Percentiles rank a stretch among this genome's conserved stretches.
These are phyloP conservation scores for Malbranchea zuffiana DNA, from an alignment of 2,329 filamentous ascomycete species.

Conservation along the genomic window DNA sequence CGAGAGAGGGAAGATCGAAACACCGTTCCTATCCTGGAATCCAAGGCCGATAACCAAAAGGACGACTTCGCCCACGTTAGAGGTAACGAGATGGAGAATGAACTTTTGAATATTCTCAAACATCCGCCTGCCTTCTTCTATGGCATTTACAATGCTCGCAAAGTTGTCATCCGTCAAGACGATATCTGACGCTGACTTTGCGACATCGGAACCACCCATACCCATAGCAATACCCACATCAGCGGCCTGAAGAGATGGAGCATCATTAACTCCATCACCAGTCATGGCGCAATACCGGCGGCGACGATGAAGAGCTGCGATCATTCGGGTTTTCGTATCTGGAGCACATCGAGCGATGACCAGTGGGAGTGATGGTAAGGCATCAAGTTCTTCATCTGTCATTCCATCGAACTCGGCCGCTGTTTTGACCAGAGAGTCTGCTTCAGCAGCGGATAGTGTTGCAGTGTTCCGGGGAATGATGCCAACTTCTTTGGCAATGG, in stretches of 20 bases:
- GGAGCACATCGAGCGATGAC: conserved; percentile 79
- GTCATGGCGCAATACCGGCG: conserved; percentile 74
- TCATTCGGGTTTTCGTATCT: conserved; percentile 82
- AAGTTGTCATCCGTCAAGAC: conserved; percentile 69
- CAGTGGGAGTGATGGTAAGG: conserved; percentile 61
- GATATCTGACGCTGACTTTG: conserved; percentile 62
- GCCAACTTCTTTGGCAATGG: conserved; percentile 48
- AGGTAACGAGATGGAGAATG: conserved; percentile 45
- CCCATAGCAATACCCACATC: conserved; percentile 89
- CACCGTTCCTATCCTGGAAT: conserved; percentile 43
- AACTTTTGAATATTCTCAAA: conserved; percentile 83
- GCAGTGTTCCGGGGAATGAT: conserved; percentile 41
- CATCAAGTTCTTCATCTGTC: conserved; percentile 47
- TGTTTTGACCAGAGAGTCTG: conserved; percentile 43
- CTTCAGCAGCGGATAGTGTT: conserved; percentile 36
- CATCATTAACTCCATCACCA: conserved; percentile 79
- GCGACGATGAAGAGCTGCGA: conserved; percentile 71
- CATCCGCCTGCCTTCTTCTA: conserved; percentile 72
- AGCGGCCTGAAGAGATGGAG: conserved; percentile 65
- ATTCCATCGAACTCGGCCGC: conserved; percentile 46
- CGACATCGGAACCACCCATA: conserved; percentile 70
- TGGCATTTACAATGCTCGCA: conserved; percentile 70
- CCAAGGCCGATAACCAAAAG: conserved; percentile 48
- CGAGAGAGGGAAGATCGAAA: conserved; percentile 49
- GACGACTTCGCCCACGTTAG: conserved; percentile 48